Percentiles rank a stretch among this genome's conserved stretches.
phyloP scores from a whole-genome alignment of 306 rosid genomes.

The Casuarina equisetifolia region DNA sequence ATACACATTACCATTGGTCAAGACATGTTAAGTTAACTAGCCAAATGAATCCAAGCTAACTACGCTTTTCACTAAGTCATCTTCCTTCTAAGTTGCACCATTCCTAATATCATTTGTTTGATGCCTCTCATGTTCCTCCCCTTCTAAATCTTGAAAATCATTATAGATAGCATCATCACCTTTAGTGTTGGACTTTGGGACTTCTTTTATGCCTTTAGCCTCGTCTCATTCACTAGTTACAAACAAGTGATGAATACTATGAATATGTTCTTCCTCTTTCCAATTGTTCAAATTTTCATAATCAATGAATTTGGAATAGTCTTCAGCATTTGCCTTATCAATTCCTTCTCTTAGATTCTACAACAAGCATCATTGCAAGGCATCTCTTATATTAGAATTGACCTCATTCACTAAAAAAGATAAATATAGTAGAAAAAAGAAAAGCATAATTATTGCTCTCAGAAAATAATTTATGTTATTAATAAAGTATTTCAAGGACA shows the following conservation, averaged over 20 bases:
- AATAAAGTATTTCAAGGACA: constrained; percentile 26
- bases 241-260: constrained; percentile 67
- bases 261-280: constrained; percentile 48
- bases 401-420: neutral
- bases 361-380: constrained; percentile 8
- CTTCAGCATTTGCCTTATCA: constrained; percentile 59
- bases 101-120: constrained; percentile 30
- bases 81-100: constrained; percentile 35
- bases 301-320: constrained; percentile 68
- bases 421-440: neutral
- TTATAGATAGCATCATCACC: constrained; percentile 54
- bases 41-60: no score
- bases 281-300: constrained; percentile 38
- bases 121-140: constrained; percentile 41
- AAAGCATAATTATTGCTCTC: neutral
- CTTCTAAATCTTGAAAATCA: constrained; percentile 93
- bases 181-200: constrained; percentile 32
- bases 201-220: constrained; percentile 67
- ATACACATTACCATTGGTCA: no score
- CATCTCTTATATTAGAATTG: neutral
- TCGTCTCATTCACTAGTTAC: constrained; percentile 89
- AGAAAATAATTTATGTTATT: neutral
- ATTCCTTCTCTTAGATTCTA: constrained; percentile 44
- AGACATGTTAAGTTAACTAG: no score
- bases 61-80: constrained; percentile 31